Evolutionary conservation across 1,139 yeast species (phyloP), one percentile per base, ranked within the genome.

Genomic region (Zygosaccharomyces sapae): DNA sequence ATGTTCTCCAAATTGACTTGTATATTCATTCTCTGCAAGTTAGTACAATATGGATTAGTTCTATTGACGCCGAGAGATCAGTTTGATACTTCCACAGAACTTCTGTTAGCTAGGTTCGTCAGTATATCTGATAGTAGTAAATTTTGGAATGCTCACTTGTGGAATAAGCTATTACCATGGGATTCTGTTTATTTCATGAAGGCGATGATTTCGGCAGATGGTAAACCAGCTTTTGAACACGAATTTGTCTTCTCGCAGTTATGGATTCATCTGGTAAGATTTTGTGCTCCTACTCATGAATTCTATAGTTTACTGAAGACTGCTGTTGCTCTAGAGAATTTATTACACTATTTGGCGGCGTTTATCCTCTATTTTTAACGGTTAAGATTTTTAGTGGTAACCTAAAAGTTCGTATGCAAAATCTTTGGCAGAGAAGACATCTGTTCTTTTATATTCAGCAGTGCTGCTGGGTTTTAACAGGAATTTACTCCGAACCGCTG

Each of bases 201-300:
- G 43, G 52, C 52, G 4, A 53, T 56, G 46, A 62, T 81, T 41
- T 79, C 85, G 33, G 63, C 68, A 18, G 67, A 77, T 24, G 80
- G 75, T 0, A 63, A 69, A 2, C 68, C 75, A 24, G 63, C 66
- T 33, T 89, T 74, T 65, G 97, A 92, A 64, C 96, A 92, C 63
- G 95, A 88, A 67, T 86, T 80, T 75, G 97, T 95, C 5, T 92
- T 88, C 64, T 82, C 95, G 36, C 85, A 87, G 5, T 65, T 79
- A 3, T 89, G 96, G 95, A 75, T 85, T 70, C 61, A 76, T 38
- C 49, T 80, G 2, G 67, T 87, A 18, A 65, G 68, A 41, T 48
- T 40, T 34, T 7, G 51, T 3, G 41, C 45, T 20, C 48, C 53
- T 43, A 54, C 13, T 34, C 44, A 54, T 5, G 59, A 57, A 45